Evolutionary conservation across 1,139 yeast genomes (phyloP), one percentile per base, ranked within the genome.

Genomic region (Lodderomyces oxycetoniae): DNA sequence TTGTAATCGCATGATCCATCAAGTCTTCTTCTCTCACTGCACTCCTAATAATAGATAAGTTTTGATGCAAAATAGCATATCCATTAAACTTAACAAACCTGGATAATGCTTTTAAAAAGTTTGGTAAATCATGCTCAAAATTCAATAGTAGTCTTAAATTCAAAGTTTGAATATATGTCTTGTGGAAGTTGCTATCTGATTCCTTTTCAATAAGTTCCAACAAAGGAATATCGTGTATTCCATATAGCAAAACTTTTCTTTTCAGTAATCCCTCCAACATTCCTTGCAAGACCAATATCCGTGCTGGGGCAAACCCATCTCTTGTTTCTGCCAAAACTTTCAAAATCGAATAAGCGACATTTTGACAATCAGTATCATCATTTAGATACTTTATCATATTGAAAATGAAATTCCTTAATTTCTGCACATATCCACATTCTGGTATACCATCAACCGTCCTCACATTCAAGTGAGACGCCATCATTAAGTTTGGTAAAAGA

Each of bases 231-330:
- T 52, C 66, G 37, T 41, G 60, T 4, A 25, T 46, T 23, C 47
- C 79, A 45, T 26, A 68, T 42, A 37, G 45, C 31, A 61, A 43
- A 7, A 50, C 45, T 39, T 49, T 30, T 40, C 44, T 47, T 0
- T 49, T 50, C 24, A 57, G 50, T 23, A 83, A 57, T 0, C 86
- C 89, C 5, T 59, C 47, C 9, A 74, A 50, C 7, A 85, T 47
- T 5, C 94, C 95, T 21, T 63, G 57, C 1, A 77, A 50, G 3
- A 82, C 57, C 45, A 76, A 82, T 2, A 83, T 68, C 51, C 87
- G 72, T 0, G 91, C 76, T 1, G 89, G 86, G 42, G 79, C 94
- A 57, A 77, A 87, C 0, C 79, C 59, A 6, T 72, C 69, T 33
- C 73, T 70, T 17, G 66, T 53, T 4, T 64, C 66, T 20, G 59